Percentiles rank a stretch among this genome's conserved stretches.
Evolutionary conservation across 169 alveolate species (phyloP).

Genomic region (Amoebophrya sp.): DNA sequence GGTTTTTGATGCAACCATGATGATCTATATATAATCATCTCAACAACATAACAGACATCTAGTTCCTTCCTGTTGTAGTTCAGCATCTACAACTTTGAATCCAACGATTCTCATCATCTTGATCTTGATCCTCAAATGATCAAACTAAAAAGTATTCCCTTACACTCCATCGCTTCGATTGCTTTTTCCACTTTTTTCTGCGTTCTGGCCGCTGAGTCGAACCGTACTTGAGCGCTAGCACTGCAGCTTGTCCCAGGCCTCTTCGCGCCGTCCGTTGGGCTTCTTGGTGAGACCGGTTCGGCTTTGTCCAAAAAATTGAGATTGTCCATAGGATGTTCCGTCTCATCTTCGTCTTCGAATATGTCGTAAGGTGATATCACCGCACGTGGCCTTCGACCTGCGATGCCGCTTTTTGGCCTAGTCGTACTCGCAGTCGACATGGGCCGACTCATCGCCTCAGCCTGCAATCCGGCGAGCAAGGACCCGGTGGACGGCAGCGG

Average conservation of each 20-base stretch:
- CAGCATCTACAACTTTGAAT: no score
- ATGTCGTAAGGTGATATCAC: neutral
- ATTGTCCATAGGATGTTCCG: neutral
- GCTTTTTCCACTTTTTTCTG: neutral
- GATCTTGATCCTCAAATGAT: no score
- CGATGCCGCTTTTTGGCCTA: neutral
- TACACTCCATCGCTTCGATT: no score
- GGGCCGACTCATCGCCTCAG: no score
- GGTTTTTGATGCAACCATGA: no score
- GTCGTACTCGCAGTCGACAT: neutral
- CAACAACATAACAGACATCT: neutral
- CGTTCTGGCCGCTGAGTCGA: neutral
- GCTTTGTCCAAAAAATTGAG: neutral
- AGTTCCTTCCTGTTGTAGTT: neutral
- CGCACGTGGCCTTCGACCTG: neutral
- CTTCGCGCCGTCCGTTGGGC: neutral
- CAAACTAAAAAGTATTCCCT: no score
- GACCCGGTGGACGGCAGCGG: no score
- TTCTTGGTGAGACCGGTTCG: neutral
- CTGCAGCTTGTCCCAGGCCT: neutral
- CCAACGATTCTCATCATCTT: no score
- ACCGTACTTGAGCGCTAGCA: neutral
- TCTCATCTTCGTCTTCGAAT: neutral
- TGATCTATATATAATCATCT: no score
- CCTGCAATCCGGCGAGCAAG: no score